A percentile compares a stretch with the other conserved stretches of the same genome.
Conservation (phyloP, 352 stramenopile species). For the Globisporangium alternatum region DNA sequence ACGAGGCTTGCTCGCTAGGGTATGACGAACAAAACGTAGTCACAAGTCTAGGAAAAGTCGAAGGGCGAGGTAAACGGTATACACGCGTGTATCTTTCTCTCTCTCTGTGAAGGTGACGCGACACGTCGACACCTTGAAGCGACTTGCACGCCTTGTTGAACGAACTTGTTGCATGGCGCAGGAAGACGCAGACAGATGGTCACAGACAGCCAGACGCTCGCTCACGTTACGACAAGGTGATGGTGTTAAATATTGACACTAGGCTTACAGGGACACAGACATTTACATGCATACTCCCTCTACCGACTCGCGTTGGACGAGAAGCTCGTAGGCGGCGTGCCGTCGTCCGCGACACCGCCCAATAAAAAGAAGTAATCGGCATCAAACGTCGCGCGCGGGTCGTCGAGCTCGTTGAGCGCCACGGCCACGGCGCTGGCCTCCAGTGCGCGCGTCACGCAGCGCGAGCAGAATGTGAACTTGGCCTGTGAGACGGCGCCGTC, state of each 20-base stretch:
- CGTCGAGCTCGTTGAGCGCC: slow-evolving; percentile 1
- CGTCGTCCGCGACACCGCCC: not conserved
- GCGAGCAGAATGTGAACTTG: slow-evolving; percentile 9
- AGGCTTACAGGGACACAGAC: not conserved
- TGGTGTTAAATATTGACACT: not conserved
- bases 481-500: not conserved
- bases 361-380: not conserved
- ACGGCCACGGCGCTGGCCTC: slow-evolving; percentile 12
- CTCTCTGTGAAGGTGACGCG: too few species aligned
- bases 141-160: too few species aligned
- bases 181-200: too few species aligned
- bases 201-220: too few species aligned
- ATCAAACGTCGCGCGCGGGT: not conserved
- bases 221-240: too few species aligned
- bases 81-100: too few species aligned
- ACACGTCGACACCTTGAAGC: too few species aligned
- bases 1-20: too few species aligned
- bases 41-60: too few species aligned
- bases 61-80: too few species aligned
- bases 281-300: not conserved
- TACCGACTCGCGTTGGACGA: not conserved
- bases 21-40: too few species aligned
- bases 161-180: too few species aligned
- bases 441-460: not conserved
- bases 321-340: not conserved